phyloP scores from a whole-genome alignment of 169 alveolate species.

The Plasmodium berghei region DNA sequence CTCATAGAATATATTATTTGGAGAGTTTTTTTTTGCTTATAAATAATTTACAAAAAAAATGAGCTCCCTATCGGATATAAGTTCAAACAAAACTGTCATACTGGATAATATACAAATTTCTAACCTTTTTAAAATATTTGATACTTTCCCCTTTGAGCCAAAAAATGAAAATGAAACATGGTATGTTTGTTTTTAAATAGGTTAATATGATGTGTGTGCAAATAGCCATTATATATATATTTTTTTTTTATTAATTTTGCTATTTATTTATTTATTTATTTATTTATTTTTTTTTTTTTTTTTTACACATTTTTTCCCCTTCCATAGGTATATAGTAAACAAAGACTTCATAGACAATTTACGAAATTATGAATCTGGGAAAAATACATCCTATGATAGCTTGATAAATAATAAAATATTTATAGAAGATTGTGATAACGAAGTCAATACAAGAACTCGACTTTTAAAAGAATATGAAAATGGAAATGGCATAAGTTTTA shows the following conservation, averaged over 20 bases:
- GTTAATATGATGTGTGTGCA: not conserved
- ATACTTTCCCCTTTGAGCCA: conserved; percentile 60
- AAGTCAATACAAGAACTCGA: conserved; percentile 36
- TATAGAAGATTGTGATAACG: conserved; percentile 25
- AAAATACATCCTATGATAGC: conserved; percentile 2
- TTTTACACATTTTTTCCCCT: not conserved
- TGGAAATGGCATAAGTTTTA: conserved; percentile 39
- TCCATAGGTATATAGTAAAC: conserved; percentile 42
- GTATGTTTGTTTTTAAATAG: not conserved
- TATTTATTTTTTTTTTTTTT: not conserved
- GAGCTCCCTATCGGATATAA: conserved; percentile 5
- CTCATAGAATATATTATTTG: no score
- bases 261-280: not conserved
- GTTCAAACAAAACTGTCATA: conserved; percentile 24
- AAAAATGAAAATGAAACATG: conserved; percentile 59
- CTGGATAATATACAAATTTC: conserved; percentile 64
- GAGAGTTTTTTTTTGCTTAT: not conserved
- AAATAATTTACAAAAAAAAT: conserved; percentile 19
- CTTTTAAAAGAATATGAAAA: conserved; percentile 51
- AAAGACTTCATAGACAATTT: conserved; percentile 68
- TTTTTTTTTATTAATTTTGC: not conserved
- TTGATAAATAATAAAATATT: conserved; percentile 45
- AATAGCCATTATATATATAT: not conserved
- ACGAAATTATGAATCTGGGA: conserved; percentile 47
- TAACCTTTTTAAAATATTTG: conserved; percentile 55